Conservation (phyloP, 768 basidiomycete genomes). For the Panaeolus papilionaceus region DNA sequence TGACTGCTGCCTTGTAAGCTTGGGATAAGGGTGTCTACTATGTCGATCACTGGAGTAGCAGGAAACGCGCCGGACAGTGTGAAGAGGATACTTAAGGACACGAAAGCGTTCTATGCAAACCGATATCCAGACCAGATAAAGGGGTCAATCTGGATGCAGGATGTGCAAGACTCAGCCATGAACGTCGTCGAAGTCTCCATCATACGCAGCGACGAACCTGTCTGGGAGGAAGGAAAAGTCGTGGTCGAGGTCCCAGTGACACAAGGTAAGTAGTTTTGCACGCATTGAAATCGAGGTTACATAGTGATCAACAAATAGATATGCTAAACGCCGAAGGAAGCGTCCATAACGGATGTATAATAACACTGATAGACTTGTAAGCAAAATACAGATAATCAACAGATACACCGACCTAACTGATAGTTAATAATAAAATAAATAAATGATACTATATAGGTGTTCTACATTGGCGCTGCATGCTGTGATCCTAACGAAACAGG, state of each 20-base stretch:
- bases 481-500: constrained; percentile 34
- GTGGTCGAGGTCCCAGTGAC: not conserved
- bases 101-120: not conserved
- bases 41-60: not conserved
- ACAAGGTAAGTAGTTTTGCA: not conserved
- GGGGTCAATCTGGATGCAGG: constrained; percentile 4
- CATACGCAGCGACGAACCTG: not conserved
- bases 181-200: not conserved
- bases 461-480: constrained; percentile 50
- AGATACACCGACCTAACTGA: not conserved
- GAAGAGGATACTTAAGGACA: constrained; percentile 1
- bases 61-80: not conserved
- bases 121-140: constrained; percentile 1
- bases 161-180: not conserved
- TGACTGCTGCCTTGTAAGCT: not conserved
- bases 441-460: constrained; percentile 38
- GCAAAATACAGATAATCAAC: constrained; percentile 2
- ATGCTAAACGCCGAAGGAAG: constrained; percentile 6
- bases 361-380: constrained; percentile 8
- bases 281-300: not conserved
- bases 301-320: not conserved
- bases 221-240: not conserved
- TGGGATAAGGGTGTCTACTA: not conserved
- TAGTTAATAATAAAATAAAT: constrained; percentile 9
- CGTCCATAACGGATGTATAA: constrained; percentile 1